Evolutionary conservation across 164 flowering plant species (phyloP).

Genomic region (grape (Vitis vinifera)): DNA sequence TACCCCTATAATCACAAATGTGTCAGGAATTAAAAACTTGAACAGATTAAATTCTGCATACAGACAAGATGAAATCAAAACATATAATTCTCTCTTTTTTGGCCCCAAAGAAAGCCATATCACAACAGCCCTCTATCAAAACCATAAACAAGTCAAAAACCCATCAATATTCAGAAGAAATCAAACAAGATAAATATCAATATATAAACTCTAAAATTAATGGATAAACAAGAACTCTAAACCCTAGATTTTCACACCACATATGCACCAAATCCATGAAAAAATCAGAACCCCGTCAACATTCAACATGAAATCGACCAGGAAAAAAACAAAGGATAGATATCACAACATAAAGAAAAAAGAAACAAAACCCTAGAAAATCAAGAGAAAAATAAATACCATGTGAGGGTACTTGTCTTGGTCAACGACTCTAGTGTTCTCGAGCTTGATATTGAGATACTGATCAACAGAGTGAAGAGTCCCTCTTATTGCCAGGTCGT

Average conservation of each 20-base stretch:
- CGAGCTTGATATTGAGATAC: constrained; percentile 95
- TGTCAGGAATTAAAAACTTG: no score
- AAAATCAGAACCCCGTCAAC: neutral
- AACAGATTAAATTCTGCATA: no score
- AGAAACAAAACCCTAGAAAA: neutral
- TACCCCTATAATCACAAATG: no score
- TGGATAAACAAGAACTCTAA: neutral
- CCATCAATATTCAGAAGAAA: no score
- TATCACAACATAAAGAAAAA: constrained; percentile 2
- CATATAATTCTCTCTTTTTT: no score
- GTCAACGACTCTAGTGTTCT: constrained; percentile 91
- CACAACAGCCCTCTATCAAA: no score
- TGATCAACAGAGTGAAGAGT: constrained; percentile 95
- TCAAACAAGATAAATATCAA: no score
- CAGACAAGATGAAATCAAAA: no score
- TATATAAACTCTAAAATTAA: no score
- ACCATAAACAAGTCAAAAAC: no score
- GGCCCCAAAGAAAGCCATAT: no score
- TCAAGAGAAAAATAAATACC: constrained; percentile 41
- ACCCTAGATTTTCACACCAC: neutral
- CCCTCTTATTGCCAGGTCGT: constrained; percentile 89
- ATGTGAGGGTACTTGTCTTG: constrained; percentile 95
- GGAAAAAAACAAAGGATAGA: neutral
- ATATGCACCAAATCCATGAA: neutral
- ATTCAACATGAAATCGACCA: neutral